Evolutionary conservation across 441 rosid species (phyloP), one percentile per base, ranked within the genome.

Genomic region (Mallotus japonicus): DNA sequence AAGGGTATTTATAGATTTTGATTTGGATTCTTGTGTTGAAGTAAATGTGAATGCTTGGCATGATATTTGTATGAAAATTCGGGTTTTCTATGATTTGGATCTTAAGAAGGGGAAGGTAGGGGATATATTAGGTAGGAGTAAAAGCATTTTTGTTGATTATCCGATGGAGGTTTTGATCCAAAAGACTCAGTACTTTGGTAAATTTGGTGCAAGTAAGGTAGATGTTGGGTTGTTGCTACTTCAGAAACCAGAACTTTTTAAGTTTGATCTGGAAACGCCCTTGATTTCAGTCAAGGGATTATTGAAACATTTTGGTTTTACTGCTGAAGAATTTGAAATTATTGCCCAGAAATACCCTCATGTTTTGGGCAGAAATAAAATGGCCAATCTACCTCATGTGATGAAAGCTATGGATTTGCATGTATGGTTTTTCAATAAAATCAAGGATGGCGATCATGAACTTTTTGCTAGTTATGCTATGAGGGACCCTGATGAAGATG

Each of bases 301-400:
- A 49, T 73, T 90, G 79, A 75, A 73, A 70, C 88, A 83, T 82
- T 77, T 87, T 57, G 92, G 88, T 50, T 72, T 85, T 79, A 83
- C 82, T 51, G 61, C 61, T 3, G 66, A 79, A 58, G 83, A 86
- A 75, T 73, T 84, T 67, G 74, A 75, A 62, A 73, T 22, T 73
- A 67, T 87, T 76, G 75, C 80, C 70, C 67, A 69, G 40, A 75
- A 63, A 28, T 84, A 83, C 24, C 83, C 87, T 1, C 68, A 85
- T 53, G 87, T 82, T 51, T 72, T 88, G 1, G 93, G 93, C 49
- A 84, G 87, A 80, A 81, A 86, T 62, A 86, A 59, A 73, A 79
- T 90, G 87, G 85, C 80, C 37, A 90, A 90, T 82, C 79, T 90
- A 65, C 93, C 96, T 70, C 44, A 78, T 74, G 88, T 87, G 73